Evolutionary conservation across 2,329 filamentous ascomycete species (phyloP).

Genomic region (Aspergillus puulaauensis): DNA sequence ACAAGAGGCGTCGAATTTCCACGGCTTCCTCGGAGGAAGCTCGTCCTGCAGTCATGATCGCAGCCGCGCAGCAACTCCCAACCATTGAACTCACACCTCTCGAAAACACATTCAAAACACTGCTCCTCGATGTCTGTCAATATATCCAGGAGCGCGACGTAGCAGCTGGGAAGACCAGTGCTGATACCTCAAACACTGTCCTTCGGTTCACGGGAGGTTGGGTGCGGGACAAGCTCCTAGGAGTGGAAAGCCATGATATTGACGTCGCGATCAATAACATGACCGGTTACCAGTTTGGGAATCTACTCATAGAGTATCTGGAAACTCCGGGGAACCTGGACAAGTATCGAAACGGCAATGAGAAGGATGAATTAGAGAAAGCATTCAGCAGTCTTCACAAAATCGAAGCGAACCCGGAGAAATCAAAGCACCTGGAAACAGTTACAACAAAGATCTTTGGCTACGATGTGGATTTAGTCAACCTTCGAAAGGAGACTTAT

Average conservation of each 20-base stretch:
- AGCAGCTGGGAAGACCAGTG: constrained; percentile 42
- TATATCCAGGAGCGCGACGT: constrained; percentile 52
- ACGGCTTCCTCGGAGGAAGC: constrained; percentile 20
- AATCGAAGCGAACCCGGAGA: constrained; percentile 88
- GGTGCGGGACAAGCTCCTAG: constrained; percentile 52
- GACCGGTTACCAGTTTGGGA: constrained; percentile 50
- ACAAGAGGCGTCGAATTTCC: constrained; percentile 35
- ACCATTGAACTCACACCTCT: constrained; percentile 63
- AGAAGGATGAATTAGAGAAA: constrained; percentile 53
- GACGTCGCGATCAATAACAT: constrained; percentile 51
- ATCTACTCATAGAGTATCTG: constrained; percentile 44
- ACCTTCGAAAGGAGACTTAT: constrained; percentile 89
- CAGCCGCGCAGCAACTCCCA: constrained; percentile 19
- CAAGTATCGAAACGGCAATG: constrained; percentile 47
- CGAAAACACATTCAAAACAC: constrained; percentile 69
- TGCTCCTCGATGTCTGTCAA: constrained; percentile 78
- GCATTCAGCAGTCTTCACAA: constrained; percentile 78
- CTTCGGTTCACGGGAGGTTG: constrained; percentile 51
- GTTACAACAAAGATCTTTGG: constrained; percentile 82
- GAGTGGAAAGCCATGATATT: constrained; percentile 48
- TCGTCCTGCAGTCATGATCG: constrained; percentile 24
- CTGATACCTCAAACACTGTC: constrained; percentile 29
- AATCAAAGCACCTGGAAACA: constrained; percentile 94
- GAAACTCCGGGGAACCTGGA: constrained; percentile 39
- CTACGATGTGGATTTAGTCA: constrained; percentile 90